phyloP scores from a whole-genome alignment of 495 filamentous ascomycete genomes.

The Xanthoparmelia taractica region DNA sequence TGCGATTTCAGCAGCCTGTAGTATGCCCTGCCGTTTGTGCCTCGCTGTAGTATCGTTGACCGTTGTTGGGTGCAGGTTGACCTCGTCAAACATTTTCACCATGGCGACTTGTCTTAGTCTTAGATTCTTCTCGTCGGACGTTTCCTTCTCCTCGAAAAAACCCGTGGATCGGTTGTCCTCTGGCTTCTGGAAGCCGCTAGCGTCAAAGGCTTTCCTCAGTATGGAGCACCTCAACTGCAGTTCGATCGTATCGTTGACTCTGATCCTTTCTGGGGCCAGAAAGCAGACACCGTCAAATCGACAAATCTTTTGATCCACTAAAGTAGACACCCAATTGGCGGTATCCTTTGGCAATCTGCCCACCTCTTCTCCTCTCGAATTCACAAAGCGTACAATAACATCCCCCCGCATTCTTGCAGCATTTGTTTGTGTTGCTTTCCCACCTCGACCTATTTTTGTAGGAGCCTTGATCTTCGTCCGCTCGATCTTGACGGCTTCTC shows the following conservation, averaged over 20 bases:
- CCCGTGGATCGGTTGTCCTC: slow-evolving; percentile 58
- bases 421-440: slow-evolving; percentile 40
- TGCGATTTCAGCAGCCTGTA: slow-evolving; percentile 77
- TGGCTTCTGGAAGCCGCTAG: slow-evolving; percentile 46
- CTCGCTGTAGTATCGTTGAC: slow-evolving; percentile 68
- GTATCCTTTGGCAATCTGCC: slow-evolving; percentile 83
- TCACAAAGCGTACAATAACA: slow-evolving; percentile 91
- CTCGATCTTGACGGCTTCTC: slow-evolving; percentile 75
- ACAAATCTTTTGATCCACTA: slow-evolving; percentile 89
- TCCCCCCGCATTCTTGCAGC: slow-evolving; percentile 50
- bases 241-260: slow-evolving; percentile 89
- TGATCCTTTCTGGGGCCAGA: slow-evolving; percentile 74
- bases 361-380: slow-evolving; percentile 67
- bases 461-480: slow-evolving; percentile 63
- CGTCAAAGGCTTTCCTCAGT: slow-evolving; percentile 63
- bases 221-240: slow-evolving; percentile 77
- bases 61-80: slow-evolving; percentile 68
- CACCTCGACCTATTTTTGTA: slow-evolving; percentile 44
- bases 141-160: slow-evolving; percentile 77
- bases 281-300: slow-evolving; percentile 81
- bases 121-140: slow-evolving; percentile 72
- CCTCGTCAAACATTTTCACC: slow-evolving; percentile 81
- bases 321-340: slow-evolving; percentile 86
- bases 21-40: slow-evolving; percentile 70
- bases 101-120: slow-evolving; percentile 81